A percentile compares a stretch with the other conserved stretches of the same genome.
phyloP scores from a whole-genome alignment of 169 alveolate genomes.

The Plasmodium ovale region DNA sequence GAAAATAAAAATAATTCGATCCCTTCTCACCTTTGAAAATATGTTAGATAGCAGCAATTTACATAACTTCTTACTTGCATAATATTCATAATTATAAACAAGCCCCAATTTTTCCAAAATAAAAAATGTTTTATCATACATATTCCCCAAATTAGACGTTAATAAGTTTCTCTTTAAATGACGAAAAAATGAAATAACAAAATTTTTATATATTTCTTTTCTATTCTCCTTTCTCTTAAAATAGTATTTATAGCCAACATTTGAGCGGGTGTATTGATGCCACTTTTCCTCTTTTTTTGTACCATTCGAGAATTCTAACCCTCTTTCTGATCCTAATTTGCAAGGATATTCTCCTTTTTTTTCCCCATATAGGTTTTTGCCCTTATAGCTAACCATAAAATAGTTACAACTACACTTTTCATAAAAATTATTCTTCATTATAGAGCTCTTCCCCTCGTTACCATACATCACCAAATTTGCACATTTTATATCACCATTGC shows the following conservation, averaged over 20 bases:
- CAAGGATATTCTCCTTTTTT: background rate
- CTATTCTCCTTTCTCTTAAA: background rate
- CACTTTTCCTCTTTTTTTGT: background rate
- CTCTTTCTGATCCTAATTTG: background rate
- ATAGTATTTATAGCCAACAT: background rate
- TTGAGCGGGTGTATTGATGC: background rate
- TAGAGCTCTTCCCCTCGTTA: background rate
- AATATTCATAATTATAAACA: background rate
- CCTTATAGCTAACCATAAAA: background rate
- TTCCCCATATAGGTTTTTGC: background rate
- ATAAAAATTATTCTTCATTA: background rate
- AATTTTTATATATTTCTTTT: background rate
- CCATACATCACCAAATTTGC: background rate
- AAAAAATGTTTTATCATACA: constrained; percentile 3
- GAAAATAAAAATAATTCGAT: background rate
- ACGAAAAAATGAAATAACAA: background rate
- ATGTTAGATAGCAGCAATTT: background rate
- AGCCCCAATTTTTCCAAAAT: constrained; percentile 24
- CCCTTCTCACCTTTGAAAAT: background rate
- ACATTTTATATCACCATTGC: background rate
- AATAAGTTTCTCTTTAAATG: background rate
- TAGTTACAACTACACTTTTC: background rate
- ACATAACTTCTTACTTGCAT: background rate
- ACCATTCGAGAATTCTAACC: background rate
- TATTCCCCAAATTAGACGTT: background rate